A percentile compares a stretch with the other conserved stretches of the same genome.
phyloP scores from a whole-genome alignment of 306 rosid species.

The Argentina anserina region DNA sequence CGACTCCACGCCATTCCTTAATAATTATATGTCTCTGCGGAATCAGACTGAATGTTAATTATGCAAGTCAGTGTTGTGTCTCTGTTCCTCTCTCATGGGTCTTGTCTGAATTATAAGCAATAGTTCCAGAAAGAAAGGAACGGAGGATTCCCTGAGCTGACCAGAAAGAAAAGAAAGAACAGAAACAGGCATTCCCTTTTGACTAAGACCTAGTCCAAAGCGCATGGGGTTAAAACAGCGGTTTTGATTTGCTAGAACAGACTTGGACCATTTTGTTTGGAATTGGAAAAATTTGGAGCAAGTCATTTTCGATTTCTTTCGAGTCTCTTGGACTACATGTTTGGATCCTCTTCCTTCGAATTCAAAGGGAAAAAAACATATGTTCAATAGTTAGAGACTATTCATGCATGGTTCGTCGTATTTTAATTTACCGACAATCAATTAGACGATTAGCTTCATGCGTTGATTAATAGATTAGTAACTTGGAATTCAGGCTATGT shows the following conservation, averaged over 20 bases:
- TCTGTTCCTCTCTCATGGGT: constrained; percentile 5
- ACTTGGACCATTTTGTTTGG: background rate
- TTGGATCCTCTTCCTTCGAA: background rate
- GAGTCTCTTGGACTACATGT: constrained; percentile 2
- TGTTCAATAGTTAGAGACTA: background rate
- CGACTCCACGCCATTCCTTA: background rate
- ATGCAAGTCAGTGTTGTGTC: background rate
- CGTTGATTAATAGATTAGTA: background rate
- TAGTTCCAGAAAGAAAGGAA: constrained; percentile 4
- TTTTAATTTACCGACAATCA: background rate
- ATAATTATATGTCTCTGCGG: background rate
- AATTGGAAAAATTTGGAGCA: background rate
- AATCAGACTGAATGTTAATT: background rate
- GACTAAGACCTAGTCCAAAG: background rate
- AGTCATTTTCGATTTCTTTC: background rate
- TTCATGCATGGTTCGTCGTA: background rate
- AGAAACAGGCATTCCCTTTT: background rate
- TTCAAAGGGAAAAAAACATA: background rate
- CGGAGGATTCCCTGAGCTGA: constrained; percentile 1
- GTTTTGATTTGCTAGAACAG: background rate
- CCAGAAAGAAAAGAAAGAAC: background rate
- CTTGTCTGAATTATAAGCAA: background rate
- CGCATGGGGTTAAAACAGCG: background rate
- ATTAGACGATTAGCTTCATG: background rate
- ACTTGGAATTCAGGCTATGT: too few relatives aligned